Conservation (phyloP, 78 protist genomes). For the Goniomonas avonlea region DNA sequence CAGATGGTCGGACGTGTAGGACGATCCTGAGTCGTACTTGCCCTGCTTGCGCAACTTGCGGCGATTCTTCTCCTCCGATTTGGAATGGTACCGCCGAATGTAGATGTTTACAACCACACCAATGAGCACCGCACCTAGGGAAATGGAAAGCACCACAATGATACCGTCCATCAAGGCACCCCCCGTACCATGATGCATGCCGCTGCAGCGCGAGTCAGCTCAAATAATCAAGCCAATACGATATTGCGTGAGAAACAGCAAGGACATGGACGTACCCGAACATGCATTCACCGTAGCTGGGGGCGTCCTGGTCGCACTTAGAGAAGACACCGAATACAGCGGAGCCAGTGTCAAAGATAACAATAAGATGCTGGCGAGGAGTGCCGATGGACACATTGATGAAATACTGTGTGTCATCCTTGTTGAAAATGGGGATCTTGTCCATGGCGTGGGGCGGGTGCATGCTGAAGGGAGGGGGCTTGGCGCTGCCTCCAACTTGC, state of each 20-base stretch:
- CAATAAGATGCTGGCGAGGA: constrained; percentile 15
- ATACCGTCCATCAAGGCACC: constrained; percentile 2
- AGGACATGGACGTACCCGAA: too few relatives aligned
- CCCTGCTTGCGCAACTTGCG: neutral
- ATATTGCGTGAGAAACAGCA: too few relatives aligned
- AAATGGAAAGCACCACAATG: neutral
- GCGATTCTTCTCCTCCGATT: neutral
- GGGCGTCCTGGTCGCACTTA: constrained; percentile 15
- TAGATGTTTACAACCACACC: neutral
- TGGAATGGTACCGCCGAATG: neutral
- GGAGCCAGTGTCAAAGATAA: constrained; percentile 20
- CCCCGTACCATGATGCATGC: neutral
- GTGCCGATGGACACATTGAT: constrained; percentile 14
- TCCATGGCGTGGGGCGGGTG: constrained; percentile 11
- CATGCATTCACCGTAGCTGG: neutral
- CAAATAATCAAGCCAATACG: too few relatives aligned
- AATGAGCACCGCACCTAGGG: neutral
- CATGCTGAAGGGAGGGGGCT: constrained; percentile 17
- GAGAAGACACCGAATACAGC: constrained; percentile 16
- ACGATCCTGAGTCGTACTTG: neutral
- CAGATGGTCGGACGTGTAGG: neutral
- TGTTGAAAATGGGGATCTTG: constrained; percentile 19
- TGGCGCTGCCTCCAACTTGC: too few relatives aligned
- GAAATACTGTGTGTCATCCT: constrained; percentile 24
- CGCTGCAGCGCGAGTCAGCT: too few relatives aligned